Percentiles rank a stretch among this genome's conserved stretches.
These are phyloP conservation scores for Lodderomyces jiufengensis DNA, from an alignment of 1,139 yeast species.

Conservation along the genomic window DNA sequence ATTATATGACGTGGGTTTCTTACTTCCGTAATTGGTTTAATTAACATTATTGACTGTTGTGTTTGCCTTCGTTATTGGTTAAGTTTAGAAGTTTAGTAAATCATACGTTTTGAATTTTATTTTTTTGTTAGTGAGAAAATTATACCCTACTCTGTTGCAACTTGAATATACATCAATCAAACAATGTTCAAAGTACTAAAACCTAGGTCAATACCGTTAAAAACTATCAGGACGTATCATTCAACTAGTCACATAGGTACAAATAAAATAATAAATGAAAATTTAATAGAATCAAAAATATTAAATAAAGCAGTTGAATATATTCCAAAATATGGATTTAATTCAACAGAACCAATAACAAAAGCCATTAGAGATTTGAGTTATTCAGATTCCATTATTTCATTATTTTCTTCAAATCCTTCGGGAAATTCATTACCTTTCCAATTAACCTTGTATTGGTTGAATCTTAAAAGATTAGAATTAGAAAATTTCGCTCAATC, in stretches of 20 bases:
- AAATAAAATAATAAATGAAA: slow-evolving; percentile 28
- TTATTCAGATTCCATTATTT: slow-evolving; percentile 63
- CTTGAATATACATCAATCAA: too few species aligned
- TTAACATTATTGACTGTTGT: slow-evolving; percentile 9
- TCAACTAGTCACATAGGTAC: slow-evolving; percentile 35
- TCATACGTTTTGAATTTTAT: too few species aligned
- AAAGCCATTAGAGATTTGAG: slow-evolving; percentile 60
- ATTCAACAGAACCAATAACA: slow-evolving; percentile 54
- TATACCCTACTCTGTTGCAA: too few species aligned
- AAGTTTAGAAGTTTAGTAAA: too few species aligned
- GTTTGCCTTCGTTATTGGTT: too few species aligned
- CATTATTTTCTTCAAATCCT: slow-evolving; percentile 41
- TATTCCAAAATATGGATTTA: slow-evolving; percentile 73
- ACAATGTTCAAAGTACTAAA: not conserved
- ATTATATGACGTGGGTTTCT: slow-evolving; percentile 54
- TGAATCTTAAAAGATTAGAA: slow-evolving; percentile 33
- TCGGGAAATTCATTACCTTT: slow-evolving; percentile 36
- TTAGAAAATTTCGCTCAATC: slow-evolving; percentile 30
- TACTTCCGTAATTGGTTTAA: slow-evolving; percentile 54
- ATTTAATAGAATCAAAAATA: slow-evolving; percentile 31
- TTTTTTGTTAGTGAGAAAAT: too few species aligned
- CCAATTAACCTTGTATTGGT: slow-evolving; percentile 47
- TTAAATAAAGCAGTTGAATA: slow-evolving; percentile 36
- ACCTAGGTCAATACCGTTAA: not conserved
- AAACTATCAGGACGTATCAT: slow-evolving; percentile 23